Evolutionary conservation across 495 filamentous ascomycete genomes (phyloP).

Genomic region (Entonaema liquescens): DNA sequence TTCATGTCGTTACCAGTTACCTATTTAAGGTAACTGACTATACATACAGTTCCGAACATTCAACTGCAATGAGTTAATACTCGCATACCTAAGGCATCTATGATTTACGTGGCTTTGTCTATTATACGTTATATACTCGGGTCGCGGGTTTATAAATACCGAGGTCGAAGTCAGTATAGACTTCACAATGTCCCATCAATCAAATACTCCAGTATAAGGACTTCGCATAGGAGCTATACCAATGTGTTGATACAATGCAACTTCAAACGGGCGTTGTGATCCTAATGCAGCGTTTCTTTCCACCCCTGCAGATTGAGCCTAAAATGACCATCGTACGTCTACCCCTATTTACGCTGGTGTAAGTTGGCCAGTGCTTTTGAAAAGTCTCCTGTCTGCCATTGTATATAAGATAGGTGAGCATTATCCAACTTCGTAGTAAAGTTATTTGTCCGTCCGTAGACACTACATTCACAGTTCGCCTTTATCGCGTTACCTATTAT

Average conservation of each 20-base stretch:
- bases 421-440: neutral
- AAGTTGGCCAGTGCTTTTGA: neutral
- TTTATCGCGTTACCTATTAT: neutral
- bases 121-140: neutral
- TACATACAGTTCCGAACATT: no score
- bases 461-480: neutral
- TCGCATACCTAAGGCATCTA: neutral
- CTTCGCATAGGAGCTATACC: neutral
- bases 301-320: conserved; percentile 26
- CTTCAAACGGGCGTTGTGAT: neutral
- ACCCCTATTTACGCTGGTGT: neutral
- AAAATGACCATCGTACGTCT: conserved; percentile 8
- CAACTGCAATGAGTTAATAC: no score
- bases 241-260: neutral
- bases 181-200: conserved; percentile 3
- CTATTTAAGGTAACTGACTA: no score
- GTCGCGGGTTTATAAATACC: neutral
- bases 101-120: neutral
- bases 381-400: neutral
- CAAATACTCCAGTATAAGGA: neutral
- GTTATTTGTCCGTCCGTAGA: neutral
- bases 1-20: no score
- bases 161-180: conserved; percentile 16
- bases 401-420: neutral
- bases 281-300: conserved; percentile 12